Conservation (phyloP, 83 land plant genomes). For the Isoetes engelmannii region DNA sequence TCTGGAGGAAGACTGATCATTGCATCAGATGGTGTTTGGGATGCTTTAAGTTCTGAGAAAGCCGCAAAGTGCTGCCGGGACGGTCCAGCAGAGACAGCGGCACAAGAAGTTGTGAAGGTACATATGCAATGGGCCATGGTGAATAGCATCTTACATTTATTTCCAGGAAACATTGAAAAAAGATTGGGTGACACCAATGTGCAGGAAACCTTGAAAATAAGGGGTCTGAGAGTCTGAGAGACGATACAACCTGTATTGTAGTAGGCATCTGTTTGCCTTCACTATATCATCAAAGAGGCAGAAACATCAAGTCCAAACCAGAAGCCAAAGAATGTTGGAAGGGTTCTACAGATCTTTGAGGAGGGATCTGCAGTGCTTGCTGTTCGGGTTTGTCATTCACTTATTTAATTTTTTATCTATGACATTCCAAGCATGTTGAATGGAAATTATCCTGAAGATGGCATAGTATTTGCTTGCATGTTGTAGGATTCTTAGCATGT, state of each 20-base stretch:
- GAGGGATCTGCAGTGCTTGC: slow-evolving; percentile 9
- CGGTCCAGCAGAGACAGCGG: slow-evolving; percentile 67
- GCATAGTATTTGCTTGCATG: no score
- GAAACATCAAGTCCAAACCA: neutral
- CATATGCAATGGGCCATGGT: neutral
- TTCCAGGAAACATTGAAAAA: neutral
- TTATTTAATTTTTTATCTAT: no score
- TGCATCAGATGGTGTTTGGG: slow-evolving; percentile 96
- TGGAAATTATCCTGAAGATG: no score
- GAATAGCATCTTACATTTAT: neutral
- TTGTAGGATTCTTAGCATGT: no score
- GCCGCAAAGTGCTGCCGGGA: slow-evolving; percentile 75
- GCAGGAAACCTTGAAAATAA: neutral
- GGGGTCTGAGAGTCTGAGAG: neutral
- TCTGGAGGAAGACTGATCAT: slow-evolving; percentile 75
- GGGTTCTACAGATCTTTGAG: neutral
- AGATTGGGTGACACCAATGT: neutral
- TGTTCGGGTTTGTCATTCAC: neutral
- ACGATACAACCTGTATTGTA: slow-evolving; percentile 6
- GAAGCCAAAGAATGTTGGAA: neutral
- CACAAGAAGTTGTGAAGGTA: slow-evolving; percentile 78
- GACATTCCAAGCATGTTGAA: no score
- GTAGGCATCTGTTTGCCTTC: neutral
- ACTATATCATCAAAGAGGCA: neutral
- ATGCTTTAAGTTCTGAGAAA: slow-evolving; percentile 55